phyloP scores from a whole-genome alignment of 2,329 filamentous ascomycete species.

The Alternaria gaisen region DNA sequence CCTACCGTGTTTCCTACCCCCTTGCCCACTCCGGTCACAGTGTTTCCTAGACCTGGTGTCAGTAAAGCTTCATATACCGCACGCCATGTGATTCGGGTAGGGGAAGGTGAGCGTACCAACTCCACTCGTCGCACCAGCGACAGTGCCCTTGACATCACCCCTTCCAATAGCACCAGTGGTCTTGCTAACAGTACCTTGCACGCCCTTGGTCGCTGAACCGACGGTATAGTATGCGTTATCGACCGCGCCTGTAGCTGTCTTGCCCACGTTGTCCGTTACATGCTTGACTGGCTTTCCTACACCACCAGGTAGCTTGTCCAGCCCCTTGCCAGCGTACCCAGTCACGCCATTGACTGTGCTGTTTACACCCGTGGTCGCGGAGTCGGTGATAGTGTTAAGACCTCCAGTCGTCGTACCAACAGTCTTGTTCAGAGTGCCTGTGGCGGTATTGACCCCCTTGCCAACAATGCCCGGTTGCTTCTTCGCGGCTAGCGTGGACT shows the following conservation, averaged over 20 bases:
- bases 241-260: constrained; percentile 53
- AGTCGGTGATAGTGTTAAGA: constrained; percentile 50
- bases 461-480: constrained; percentile 50
- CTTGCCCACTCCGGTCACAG: constrained; percentile 47
- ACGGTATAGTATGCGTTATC: constrained; percentile 54
- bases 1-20: constrained; percentile 48
- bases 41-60: constrained; percentile 39
- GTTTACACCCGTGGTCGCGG: constrained; percentile 50
- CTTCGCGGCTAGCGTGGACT: constrained; percentile 12
- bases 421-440: constrained; percentile 48
- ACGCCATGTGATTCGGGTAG: neutral
- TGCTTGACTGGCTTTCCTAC: constrained; percentile 52
- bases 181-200: constrained; percentile 55
- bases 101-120: constrained; percentile 25
- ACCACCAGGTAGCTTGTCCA: constrained; percentile 46
- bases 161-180: constrained; percentile 55
- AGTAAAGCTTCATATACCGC: neutral
- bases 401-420: constrained; percentile 46
- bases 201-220: constrained; percentile 51
- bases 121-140: constrained; percentile 50
- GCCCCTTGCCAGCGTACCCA: constrained; percentile 49
- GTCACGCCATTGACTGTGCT: constrained; percentile 50
- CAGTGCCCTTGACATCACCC: constrained; percentile 53
- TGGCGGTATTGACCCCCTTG: constrained; percentile 45
- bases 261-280: constrained; percentile 53